phyloP scores from a whole-genome alignment of 2,329 filamentous ascomycete species.

The Neurospora sp. region DNA sequence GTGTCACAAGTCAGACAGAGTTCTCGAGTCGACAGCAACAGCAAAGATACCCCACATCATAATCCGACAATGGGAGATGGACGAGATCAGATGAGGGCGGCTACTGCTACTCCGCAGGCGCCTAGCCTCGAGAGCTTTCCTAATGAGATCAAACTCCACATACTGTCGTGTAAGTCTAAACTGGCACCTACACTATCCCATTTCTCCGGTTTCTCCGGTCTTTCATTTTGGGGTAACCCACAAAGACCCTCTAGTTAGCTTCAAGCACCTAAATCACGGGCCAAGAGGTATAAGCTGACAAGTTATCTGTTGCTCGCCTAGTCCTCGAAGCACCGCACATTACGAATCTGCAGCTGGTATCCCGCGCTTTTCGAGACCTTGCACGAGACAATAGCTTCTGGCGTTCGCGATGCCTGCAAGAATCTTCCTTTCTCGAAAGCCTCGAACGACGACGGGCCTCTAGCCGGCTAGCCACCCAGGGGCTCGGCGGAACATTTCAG shows the following conservation, averaged over 20 bases:
- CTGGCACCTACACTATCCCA: neutral
- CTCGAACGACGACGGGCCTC: conserved; percentile 43
- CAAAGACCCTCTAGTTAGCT: neutral
- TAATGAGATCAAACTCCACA: conserved; percentile 54
- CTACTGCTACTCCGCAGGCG: conserved; percentile 15
- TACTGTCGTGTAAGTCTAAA: conserved; percentile 46
- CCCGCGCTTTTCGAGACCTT: conserved; percentile 52
- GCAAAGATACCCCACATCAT: neutral
- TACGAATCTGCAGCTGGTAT: conserved; percentile 60
- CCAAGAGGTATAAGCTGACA: neutral
- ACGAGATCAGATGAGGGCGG: neutral
- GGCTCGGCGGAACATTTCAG: neutral
- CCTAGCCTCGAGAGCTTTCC: conserved; percentile 44
- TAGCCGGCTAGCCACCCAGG: conserved; percentile 22
- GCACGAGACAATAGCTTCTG: conserved; percentile 69
- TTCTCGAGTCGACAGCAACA: neutral
- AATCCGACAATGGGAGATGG: neutral
- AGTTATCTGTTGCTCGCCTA: conserved; percentile 21
- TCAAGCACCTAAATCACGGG: neutral
- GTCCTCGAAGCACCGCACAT: conserved; percentile 57
- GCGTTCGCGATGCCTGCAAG: conserved; percentile 64
- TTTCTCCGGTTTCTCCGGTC: neutral
- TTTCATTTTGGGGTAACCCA: neutral
- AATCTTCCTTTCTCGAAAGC: conserved; percentile 56
- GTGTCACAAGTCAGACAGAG: neutral